Evolutionary conservation across 495 filamentous ascomycete species (phyloP), one percentile per base, ranked within the genome.

Genomic region (Zalerion maritima): DNA sequence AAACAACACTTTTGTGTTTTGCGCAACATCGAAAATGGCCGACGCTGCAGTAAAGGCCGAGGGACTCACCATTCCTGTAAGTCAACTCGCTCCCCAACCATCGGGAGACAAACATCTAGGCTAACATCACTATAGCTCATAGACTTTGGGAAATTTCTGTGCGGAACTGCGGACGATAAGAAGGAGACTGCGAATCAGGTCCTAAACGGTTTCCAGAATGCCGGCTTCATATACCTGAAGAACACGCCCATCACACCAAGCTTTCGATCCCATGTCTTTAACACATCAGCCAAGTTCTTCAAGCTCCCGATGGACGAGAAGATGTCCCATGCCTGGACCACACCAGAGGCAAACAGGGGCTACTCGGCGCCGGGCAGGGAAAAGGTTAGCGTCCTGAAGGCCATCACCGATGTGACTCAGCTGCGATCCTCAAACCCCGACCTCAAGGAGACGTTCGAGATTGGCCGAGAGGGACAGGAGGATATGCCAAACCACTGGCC

Each of bases 221-320:
- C 82, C 3, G 87, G 87, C 18, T 96, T 94, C 54, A 68, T 94
- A 45, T 96, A 94, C 52, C 70, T 96, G 24, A 79, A 72, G 29
- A 73, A 85, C 45, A 77, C 82, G 43, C 58, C 69, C 16, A 79
- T 96, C 32, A 61, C 77, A 0, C 50, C 67, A 7, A 54, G 64
- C 10, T 62, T 65, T n/a, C 45, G 79, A 9, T 45, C 59, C 19
- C 46, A 51, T 14, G 71, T 81, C 31, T 94, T 94, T 49, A 41
- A 54, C 21, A 66, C 71, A 15, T 91, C 82, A 1, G 73, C 77
- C 23, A 50, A 55, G 18, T 92, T 93, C 64, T 96, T 96, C 52
- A 45, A 50, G 10, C 74, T 82, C 2, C 69, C 83, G 2, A 54
- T 67, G 36, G 52, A 58, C 10, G 57, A 79, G 28, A 96, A 94